phyloP scores from a whole-genome alignment of 805 yeast genomes.

The Candida sanyiensis region DNA sequence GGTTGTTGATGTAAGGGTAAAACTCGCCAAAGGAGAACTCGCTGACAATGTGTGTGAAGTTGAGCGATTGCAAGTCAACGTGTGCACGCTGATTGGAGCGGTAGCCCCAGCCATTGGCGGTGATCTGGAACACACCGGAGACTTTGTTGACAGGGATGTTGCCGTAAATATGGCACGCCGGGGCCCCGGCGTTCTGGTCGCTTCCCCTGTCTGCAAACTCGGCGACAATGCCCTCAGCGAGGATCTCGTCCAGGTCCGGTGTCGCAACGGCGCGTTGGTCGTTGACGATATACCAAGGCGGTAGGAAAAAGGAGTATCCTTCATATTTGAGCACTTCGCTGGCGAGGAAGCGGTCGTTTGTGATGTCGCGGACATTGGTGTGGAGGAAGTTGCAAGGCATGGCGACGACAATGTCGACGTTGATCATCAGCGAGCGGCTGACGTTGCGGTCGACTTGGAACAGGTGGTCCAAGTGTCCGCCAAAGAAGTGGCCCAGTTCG shows the following conservation, averaged over 20 bases:
- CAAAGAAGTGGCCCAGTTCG: conserved; percentile 78
- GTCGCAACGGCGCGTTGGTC: conserved; percentile 42
- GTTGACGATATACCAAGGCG: conserved; percentile 42
- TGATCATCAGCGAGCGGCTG: conserved; percentile 55
- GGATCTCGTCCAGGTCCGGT: conserved; percentile 61
- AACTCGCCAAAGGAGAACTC: conserved; percentile 91
- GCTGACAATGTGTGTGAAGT: conserved; percentile 77
- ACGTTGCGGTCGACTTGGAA: conserved; percentile 66
- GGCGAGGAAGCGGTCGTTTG: conserved; percentile 75
- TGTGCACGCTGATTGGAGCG: conserved; percentile 36
- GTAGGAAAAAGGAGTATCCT: conserved; percentile 54
- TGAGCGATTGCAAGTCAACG: conserved; percentile 46
- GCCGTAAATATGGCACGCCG: conserved; percentile 84
- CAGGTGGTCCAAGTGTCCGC: conserved; percentile 74
- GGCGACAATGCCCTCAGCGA: conserved; percentile 62
- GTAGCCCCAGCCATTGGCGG: conserved; percentile 69
- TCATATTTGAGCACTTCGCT: conserved; percentile 68
- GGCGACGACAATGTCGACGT: conserved; percentile 73
- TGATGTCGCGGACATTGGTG: conserved; percentile 70
- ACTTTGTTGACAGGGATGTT: conserved; percentile 80
- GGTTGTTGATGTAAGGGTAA: conserved; percentile 80
- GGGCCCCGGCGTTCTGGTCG: conserved; percentile 44
- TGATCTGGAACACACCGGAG: conserved; percentile 77
- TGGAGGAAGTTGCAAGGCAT: conserved; percentile 78
- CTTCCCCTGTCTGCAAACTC: conserved; percentile 46